Evolutionary conservation across 208 protist genomes (phyloP).

Genomic region (Wallacemonas rigidus): DNA sequence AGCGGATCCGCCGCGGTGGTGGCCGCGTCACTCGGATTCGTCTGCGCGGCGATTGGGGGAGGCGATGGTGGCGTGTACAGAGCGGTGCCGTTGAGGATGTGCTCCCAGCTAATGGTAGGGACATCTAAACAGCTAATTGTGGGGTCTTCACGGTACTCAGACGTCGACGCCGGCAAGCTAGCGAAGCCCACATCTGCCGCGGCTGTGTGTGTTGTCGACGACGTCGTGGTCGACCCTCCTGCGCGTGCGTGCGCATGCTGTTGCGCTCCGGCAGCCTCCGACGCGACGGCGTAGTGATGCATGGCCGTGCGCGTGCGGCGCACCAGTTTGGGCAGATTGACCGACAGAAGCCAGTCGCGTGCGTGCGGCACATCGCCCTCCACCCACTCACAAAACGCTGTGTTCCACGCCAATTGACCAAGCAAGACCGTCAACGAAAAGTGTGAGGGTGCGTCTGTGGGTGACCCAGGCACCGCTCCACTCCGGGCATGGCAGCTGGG

Average conservation of each 20-base stretch:
- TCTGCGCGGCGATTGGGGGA: neutral
- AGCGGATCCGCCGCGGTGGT: too few relatives aligned
- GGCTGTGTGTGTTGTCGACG: too few relatives aligned
- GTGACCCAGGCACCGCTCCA: neutral
- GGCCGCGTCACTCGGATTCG: neutral
- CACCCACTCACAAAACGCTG: constrained; percentile 55
- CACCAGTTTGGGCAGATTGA: constrained; percentile 43
- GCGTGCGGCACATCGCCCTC: constrained; percentile 58
- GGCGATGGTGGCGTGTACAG: neutral
- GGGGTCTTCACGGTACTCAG: neutral
- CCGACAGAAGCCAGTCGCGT: constrained; percentile 49
- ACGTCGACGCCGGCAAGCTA: too few relatives aligned
- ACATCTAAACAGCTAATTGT: neutral
- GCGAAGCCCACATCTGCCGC: too few relatives aligned
- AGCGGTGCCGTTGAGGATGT: neutral
- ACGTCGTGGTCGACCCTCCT: too few relatives aligned
- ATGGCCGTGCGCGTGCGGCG: constrained; percentile 11
- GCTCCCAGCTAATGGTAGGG: constrained; percentile 15
- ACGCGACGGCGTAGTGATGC: constrained; percentile 5
- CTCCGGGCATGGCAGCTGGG: neutral
- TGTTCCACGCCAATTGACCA: constrained; percentile 58
- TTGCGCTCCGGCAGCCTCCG: neutral
- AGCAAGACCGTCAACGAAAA: constrained; percentile 39
- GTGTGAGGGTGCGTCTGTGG: constrained; percentile 4
- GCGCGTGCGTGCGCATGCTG: neutral